These are phyloP conservation scores for Aspergillus brasiliensis DNA, from an alignment of 2,329 filamentous ascomycete species.

Conservation along the genomic window DNA sequence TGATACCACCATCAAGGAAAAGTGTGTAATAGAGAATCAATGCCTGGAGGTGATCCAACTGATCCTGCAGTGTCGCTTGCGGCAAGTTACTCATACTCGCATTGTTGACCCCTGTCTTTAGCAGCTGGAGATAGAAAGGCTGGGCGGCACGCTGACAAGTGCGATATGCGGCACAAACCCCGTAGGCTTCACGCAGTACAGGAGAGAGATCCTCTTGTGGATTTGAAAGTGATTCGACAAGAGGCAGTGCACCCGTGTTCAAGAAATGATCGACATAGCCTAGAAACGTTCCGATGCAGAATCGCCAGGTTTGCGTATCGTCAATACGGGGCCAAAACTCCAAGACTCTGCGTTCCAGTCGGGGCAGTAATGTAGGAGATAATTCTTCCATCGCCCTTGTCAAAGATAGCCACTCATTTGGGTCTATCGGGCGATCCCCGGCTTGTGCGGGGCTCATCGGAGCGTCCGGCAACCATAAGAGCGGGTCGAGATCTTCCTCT, in stretches of 20 bases:
- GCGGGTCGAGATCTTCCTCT: too few species aligned
- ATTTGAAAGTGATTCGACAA: neutral
- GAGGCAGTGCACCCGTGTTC: neutral
- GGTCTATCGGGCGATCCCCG: neutral
- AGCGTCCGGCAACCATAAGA: neutral
- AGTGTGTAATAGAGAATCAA: neutral
- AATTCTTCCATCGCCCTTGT: neutral
- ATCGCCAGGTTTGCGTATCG: constrained; percentile 2
- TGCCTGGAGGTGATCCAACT: neutral
- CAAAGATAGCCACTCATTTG: neutral
- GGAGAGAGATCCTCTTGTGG: neutral
- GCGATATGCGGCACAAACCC: constrained; percentile 7
- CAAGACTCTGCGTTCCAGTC: constrained; percentile 5
- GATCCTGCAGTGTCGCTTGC: neutral
- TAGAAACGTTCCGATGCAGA: neutral
- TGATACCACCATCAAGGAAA: neutral
- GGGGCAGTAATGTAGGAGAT: neutral
- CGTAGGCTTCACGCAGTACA: neutral
- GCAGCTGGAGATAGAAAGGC: constrained; percentile 2
- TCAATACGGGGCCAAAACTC: constrained; percentile 10
- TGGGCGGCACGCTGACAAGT: neutral
- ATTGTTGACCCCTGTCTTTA: neutral
- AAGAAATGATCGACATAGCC: constrained; percentile 1
- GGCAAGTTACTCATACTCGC: neutral
- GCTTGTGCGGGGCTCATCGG: too few species aligned